Percentiles rank a stretch among this genome's conserved stretches.
phyloP scores from a whole-genome alignment of 768 basidiomycete species.

The Mycena crocata region DNA sequence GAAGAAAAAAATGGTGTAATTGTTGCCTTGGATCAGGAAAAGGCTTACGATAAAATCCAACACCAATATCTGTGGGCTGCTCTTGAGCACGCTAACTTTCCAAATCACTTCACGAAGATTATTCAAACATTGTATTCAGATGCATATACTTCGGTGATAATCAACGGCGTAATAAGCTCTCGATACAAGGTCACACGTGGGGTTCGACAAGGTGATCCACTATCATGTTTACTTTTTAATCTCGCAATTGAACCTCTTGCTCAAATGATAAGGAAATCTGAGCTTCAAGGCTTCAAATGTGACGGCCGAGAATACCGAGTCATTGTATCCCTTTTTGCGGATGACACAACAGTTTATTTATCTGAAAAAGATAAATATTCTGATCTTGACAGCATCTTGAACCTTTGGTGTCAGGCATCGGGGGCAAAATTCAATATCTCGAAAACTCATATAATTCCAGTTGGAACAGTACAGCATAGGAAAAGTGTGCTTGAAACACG shows the following conservation, averaged over 20 bases:
- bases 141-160: neutral
- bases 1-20: constrained; percentile 23
- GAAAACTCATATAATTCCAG: neutral
- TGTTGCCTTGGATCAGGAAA: too few relatives aligned
- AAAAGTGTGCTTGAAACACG: neutral
- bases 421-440: constrained; percentile 1
- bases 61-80: too few relatives aligned
- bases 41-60: too few relatives aligned
- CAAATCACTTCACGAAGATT: neutral
- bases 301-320: neutral
- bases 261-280: too few relatives aligned
- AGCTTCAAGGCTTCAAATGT: neutral
- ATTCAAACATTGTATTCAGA: neutral
- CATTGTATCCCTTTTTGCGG: neutral
- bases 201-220: neutral
- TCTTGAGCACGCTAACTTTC: neutral
- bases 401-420: neutral
- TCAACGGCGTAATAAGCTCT: neutral
- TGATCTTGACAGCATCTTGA: neutral
- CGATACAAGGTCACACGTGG: neutral
- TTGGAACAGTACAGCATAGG: neutral
- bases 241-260: too few relatives aligned
- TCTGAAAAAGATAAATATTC: neutral
- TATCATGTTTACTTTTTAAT: too few relatives aligned
- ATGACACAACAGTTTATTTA: too few relatives aligned